Evolutionary conservation across 768 basidiomycete species (phyloP).

Genomic region (Cystobasidium tubakii): DNA sequence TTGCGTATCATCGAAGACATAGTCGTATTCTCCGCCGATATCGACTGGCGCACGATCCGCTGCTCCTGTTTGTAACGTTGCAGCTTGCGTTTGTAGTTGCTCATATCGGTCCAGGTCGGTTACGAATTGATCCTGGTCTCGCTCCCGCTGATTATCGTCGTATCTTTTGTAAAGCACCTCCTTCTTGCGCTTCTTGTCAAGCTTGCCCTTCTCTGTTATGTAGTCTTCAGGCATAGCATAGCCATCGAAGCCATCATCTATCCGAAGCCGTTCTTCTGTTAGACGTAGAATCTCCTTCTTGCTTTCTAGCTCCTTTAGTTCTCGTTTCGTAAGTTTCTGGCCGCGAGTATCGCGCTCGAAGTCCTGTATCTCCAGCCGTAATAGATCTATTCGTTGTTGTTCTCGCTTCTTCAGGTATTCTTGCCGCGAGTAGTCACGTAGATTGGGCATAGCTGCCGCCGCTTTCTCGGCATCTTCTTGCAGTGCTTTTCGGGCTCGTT

Average conservation of each 20-base stretch:
- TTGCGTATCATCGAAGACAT: slow-evolving; percentile 96
- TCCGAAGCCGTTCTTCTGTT: slow-evolving; percentile 87
- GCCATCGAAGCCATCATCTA: slow-evolving; percentile 92
- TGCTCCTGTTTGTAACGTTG: slow-evolving; percentile 83
- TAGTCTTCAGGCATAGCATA: slow-evolving; percentile 97
- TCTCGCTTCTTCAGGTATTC: slow-evolving; percentile 96
- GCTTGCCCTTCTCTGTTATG: slow-evolving; percentile 94
- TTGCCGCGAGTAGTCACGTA: slow-evolving; percentile 83
- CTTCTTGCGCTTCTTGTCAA: slow-evolving; percentile 92
- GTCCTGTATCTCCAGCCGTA: slow-evolving; percentile 87
- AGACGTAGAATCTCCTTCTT: slow-evolving; percentile 88
- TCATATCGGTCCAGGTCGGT: slow-evolving; percentile 90
- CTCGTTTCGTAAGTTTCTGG: slow-evolving; percentile 81
- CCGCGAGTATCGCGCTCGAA: slow-evolving; percentile 84
- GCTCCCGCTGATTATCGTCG: slow-evolving; percentile 59
- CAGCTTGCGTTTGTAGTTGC: slow-evolving; percentile 77
- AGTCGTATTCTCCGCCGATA: slow-evolving; percentile 71
- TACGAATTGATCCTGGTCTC: slow-evolving; percentile 73
- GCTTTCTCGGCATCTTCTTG: slow-evolving; percentile 66
- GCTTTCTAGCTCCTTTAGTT: slow-evolving; percentile 69
- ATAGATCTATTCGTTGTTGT: slow-evolving; percentile 85
- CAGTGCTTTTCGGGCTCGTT: slow-evolving; percentile 68
- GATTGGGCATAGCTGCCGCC: slow-evolving; percentile 59
- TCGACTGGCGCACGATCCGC: slow-evolving; percentile 72
- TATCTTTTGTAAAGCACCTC: slow-evolving; percentile 88